A percentile compares a stretch with the other conserved stretches of the same genome.
phyloP scores from a whole-genome alignment of 306 rosid genomes.

The Ziziphus jujuba region DNA sequence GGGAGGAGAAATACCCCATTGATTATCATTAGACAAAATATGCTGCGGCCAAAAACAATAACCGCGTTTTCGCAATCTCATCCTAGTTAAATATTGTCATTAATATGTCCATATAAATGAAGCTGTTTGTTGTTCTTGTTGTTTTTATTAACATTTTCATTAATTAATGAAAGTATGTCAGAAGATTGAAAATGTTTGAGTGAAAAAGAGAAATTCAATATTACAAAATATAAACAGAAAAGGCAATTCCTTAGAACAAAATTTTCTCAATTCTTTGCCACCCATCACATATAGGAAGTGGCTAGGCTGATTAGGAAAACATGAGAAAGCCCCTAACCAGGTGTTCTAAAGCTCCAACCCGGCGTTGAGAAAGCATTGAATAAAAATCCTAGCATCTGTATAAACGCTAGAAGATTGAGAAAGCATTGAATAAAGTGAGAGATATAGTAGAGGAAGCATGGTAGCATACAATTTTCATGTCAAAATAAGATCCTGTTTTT shows the following conservation, averaged over 20 bases:
- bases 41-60: too few species aligned
- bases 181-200: not conserved
- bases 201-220: not conserved
- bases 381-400: conserved; percentile 83
- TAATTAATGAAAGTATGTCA: too few species aligned
- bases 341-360: not conserved
- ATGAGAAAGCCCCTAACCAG: not conserved
- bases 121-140: too few species aligned
- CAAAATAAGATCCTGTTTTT: not conserved
- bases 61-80: too few species aligned
- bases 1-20: too few species aligned
- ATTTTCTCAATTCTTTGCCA: not conserved
- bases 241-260: not conserved
- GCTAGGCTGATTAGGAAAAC: not conserved
- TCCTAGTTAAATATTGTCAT: too few species aligned
- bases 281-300: not conserved
- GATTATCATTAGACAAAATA: too few species aligned
- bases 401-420: conserved; percentile 24
- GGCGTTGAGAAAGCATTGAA: too few species aligned
- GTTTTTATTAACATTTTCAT: too few species aligned
- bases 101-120: too few species aligned
- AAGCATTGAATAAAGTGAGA: too few species aligned
- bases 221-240: not conserved
- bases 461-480: not conserved
- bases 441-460: too few species aligned